Base-by-base conservation (phyloP, 1,139 yeast genomes). In the Debaryomyces fabryi region DNA sequence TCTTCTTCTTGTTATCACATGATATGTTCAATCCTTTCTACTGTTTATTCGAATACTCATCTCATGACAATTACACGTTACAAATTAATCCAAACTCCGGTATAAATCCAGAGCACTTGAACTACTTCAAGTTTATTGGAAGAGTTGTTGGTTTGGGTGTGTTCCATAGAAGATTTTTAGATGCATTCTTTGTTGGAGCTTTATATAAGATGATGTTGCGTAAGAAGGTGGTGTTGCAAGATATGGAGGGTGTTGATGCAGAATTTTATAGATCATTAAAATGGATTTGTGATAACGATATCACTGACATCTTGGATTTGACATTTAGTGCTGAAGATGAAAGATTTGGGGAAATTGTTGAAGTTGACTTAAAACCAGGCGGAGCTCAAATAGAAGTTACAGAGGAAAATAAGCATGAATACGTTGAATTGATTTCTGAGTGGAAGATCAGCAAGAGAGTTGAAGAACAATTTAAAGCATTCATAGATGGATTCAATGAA, bases 11-110 rank as follows among this genome's bases (percentile, higher is more conserved):
- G 63, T 78, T 93, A 57, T 92, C 98, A 2, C 99, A 93, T 67
- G 98, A 95, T 71, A 95, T 93, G 97, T 93, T 93, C 71, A 92
- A 95, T 67, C 99, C 99, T 52, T 90, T 92, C 71, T 93, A 95
- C 71, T 92, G 99, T 72, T 76, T 93, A 62, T 93, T 93, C 68
- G 97, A 93, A 72, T 93, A 93, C 68, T 91, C 97, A 15, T 95
- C 99, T 16, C 97, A 92, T 70, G 99, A 93, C 74, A 93, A 93
- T 70, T 93, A 93, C 72, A 95, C 99, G 0, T 79, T 93, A 67
- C 99, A 93, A 71, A 92, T 93, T 72, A 95, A 93, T 76, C 97
- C 98, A 57, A 95, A 92, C 69, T 88, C 97, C n/a, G 96, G 92
- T 54, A 89, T 95, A 59, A 95, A 93, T 68, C 98, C 98, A 21